A percentile compares a stretch with the other conserved stretches of the same genome.
Conservation (phyloP, 164 flowering plant species). For the Aristolochia californica region DNA sequence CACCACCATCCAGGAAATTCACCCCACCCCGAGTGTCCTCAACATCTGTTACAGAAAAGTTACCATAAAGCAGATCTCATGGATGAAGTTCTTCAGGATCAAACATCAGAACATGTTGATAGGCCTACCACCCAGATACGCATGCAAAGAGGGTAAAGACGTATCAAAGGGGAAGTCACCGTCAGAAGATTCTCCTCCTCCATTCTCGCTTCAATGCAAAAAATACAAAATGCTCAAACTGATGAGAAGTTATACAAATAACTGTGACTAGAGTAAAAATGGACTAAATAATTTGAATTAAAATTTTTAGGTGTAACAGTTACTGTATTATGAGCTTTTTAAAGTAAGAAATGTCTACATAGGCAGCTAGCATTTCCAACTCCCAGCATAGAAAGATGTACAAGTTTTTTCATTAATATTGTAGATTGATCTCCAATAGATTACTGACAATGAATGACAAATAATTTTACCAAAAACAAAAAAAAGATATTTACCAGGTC, state of each 20-base stretch:
- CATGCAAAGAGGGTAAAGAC: slow-evolving; percentile 66
- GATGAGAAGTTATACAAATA: not conserved
- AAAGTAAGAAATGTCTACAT: no score
- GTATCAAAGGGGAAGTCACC: slow-evolving; percentile 50
- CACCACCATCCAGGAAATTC: slow-evolving; percentile 73
- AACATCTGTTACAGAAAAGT: slow-evolving; percentile 47
- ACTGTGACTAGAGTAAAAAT: not conserved
- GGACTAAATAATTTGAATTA: not conserved
- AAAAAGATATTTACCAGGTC: no score
- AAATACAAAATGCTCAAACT: not conserved
- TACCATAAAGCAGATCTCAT: slow-evolving; percentile 9
- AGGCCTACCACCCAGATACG: slow-evolving; percentile 87
- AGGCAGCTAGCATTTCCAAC: no score
- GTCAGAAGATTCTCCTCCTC: slow-evolving; percentile 24
- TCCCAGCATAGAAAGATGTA: no score
- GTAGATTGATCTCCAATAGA: no score
- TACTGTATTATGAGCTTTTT: no score
- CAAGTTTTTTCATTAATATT: no score
- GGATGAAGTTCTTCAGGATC: no score
- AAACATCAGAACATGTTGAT: no score
- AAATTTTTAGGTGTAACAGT: not conserved
- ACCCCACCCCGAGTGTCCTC: slow-evolving; percentile 69
- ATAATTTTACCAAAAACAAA: no score
- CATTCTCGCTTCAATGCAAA: slow-evolving; percentile 13
- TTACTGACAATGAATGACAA: no score